phyloP scores from a whole-genome alignment of 208 protist species.

The Herpetomonas samuelpessoai region DNA sequence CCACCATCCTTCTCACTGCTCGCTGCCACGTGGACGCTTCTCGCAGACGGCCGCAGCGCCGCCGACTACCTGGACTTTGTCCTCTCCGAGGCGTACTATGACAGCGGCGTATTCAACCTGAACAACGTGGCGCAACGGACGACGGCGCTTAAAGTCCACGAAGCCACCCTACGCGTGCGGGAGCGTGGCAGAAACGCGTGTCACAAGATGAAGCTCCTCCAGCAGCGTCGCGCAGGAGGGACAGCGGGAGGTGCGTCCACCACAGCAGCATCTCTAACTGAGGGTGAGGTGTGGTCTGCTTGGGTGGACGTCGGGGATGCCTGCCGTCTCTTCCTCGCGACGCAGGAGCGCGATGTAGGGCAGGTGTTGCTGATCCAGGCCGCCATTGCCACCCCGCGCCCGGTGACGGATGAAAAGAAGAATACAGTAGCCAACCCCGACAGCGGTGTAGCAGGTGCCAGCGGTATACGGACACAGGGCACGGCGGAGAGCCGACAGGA shows the following conservation, averaged over 20 bases:
- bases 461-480: too few relatives aligned
- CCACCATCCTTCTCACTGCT: neutral
- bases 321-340: constrained; percentile 27
- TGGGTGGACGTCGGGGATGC: constrained; percentile 41
- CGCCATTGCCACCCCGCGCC: constrained; percentile 15
- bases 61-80: constrained; percentile 68
- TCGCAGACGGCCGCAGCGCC: constrained; percentile 58
- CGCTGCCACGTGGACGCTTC: constrained; percentile 47
- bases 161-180: constrained; percentile 8
- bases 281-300: constrained; percentile 32
- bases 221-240: constrained; percentile 4
- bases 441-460: too few relatives aligned
- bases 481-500: constrained; percentile 5
- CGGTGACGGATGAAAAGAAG: constrained; percentile 3
- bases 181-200: constrained; percentile 4
- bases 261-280: neutral
- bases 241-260: neutral
- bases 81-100: constrained; percentile 58
- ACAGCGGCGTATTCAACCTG: constrained; percentile 39
- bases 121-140: constrained; percentile 19
- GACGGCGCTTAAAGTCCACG: neutral
- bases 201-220: neutral
- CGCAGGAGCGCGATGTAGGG: constrained; percentile 49
- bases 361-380: constrained; percentile 58
- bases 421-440: too few relatives aligned